phyloP scores from a whole-genome alignment of 2,329 filamentous ascomycete genomes.

The Periconia macrospinosa region DNA sequence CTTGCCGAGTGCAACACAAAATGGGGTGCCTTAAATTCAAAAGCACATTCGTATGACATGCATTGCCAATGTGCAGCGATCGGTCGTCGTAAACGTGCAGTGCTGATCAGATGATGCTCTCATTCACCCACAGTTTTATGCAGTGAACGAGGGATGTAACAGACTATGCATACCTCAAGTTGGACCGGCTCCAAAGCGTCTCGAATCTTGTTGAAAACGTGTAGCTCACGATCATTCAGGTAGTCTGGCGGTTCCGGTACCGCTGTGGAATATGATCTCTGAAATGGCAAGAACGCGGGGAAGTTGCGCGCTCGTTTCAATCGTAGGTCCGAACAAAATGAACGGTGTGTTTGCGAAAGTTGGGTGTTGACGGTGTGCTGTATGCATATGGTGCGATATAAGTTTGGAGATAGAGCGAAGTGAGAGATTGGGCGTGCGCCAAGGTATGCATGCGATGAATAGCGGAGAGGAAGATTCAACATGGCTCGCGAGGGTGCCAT shows the following conservation, averaged over 20 bases:
- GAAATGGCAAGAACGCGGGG: slow-evolving; percentile 9
- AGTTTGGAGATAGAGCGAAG: slow-evolving; percentile 4
- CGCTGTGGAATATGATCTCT: slow-evolving; percentile 29
- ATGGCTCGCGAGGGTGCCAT: slow-evolving; percentile 42
- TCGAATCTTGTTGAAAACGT: slow-evolving; percentile 52
- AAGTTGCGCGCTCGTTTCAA: slow-evolving; percentile 8
- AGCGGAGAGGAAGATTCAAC: slow-evolving; percentile 18
- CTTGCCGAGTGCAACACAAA: neutral
- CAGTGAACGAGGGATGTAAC: neutral
- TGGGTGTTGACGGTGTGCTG: slow-evolving; percentile 14
- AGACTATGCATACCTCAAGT: slow-evolving; percentile 46
- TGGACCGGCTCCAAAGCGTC: slow-evolving; percentile 46
- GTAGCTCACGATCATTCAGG: slow-evolving; percentile 49
- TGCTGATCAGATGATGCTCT: neutral
- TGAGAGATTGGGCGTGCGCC: neutral
- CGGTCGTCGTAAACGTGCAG: neutral
- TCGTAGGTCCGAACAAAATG: slow-evolving; percentile 1
- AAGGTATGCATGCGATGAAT: slow-evolving; percentile 1
- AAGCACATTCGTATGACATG: neutral
- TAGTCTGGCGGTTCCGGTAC: slow-evolving; percentile 49
- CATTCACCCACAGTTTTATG: neutral
- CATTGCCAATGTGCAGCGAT: neutral
- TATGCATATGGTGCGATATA: slow-evolving; percentile 21
- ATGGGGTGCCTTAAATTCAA: neutral
- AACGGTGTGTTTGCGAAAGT: slow-evolving; percentile 8